phyloP scores from a whole-genome alignment of 129 eudicot genomes.

The Kitagawia praeruptora region DNA sequence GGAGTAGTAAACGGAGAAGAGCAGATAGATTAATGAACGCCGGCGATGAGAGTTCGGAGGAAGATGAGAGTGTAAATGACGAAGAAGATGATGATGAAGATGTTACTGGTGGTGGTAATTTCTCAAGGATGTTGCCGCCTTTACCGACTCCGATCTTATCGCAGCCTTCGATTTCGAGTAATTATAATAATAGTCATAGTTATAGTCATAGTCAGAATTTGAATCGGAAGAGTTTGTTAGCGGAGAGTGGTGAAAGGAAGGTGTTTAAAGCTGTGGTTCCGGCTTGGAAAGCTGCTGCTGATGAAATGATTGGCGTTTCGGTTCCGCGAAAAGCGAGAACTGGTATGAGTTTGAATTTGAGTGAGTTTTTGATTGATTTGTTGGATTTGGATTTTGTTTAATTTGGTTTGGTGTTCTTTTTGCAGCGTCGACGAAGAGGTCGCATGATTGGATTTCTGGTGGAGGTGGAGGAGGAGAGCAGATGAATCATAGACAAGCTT shows the following conservation, averaged over 20 bases:
- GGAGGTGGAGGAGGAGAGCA: conserved; percentile 48
- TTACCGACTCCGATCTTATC: conserved; percentile 27
- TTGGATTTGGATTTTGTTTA: neutral
- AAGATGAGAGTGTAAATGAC: conserved; percentile 72
- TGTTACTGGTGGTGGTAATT: conserved; percentile 29
- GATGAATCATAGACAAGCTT: conserved; percentile 49
- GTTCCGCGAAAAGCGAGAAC: conserved; percentile 96
- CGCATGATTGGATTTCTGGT: conserved; percentile 70
- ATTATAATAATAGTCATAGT: conserved; percentile 30
- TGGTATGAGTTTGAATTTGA: conserved; percentile 26
- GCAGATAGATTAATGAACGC: conserved; percentile 45
- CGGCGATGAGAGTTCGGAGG: conserved; percentile 70
- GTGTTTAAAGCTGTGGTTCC: conserved; percentile 42
- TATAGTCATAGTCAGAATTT: conserved; percentile 32
- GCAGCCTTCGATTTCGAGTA: conserved; percentile 28
- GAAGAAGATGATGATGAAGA: conserved; percentile 75
- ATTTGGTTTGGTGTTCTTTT: neutral
- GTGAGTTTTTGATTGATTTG: neutral
- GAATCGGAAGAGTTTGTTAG: conserved; percentile 63
- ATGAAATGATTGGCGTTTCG: conserved; percentile 80
- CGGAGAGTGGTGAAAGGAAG: conserved; percentile 27
- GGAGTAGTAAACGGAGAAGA: conserved; percentile 61
- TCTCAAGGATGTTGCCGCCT: conserved; percentile 41
- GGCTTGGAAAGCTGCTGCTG: conserved; percentile 75
- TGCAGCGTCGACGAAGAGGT: conserved; percentile 87